Evolutionary conservation across 768 basidiomycete species (phyloP).

Genomic region (Aureoboletus auriporus): DNA sequence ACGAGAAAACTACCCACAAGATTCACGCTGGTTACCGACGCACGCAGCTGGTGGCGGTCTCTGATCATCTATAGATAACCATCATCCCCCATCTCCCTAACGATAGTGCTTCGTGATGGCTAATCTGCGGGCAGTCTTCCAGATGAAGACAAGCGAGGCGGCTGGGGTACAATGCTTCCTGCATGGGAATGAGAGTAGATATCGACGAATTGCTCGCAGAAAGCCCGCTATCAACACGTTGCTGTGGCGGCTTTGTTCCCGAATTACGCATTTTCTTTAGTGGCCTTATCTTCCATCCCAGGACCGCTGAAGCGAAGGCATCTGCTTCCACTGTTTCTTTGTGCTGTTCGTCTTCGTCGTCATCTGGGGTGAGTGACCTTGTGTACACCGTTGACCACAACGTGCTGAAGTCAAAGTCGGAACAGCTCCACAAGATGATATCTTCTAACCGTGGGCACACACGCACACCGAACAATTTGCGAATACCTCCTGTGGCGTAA

Average conservation of each 20-base stretch:
- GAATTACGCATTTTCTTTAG: conserved; percentile 29
- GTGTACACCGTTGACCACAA: conserved; percentile 36
- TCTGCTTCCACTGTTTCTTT: conserved; percentile 15
- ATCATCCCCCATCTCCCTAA: conserved; percentile 36
- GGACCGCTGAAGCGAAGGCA: conserved; percentile 21
- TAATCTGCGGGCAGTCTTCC: conserved; percentile 37
- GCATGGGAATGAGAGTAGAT: conserved; percentile 35
- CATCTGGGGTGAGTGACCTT: conserved; percentile 20
- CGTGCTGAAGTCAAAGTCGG: conserved; percentile 36
- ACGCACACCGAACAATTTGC: conserved; percentile 35
- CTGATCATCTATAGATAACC: conserved; percentile 19
- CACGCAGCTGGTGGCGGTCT: not conserved
- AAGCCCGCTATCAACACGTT: conserved; percentile 10
- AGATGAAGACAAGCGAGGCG: conserved; percentile 42
- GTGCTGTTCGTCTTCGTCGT: conserved; percentile 12
- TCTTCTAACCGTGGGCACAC: conserved; percentile 49
- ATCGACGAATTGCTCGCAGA: conserved; percentile 20
- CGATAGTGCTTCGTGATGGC: conserved; percentile 34
- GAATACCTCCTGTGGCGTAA: conserved; percentile 9
- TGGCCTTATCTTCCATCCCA: conserved; percentile 33
- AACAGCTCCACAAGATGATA: conserved; percentile 50
- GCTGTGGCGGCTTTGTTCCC: conserved; percentile 5
- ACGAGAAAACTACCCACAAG: conserved; percentile 18
- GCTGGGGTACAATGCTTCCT: conserved; percentile 31
- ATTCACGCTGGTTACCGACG: conserved; percentile 12